These are phyloP conservation scores for Yamadazyma endophytica DNA, from an alignment of 805 yeast species.

Conservation along the genomic window DNA sequence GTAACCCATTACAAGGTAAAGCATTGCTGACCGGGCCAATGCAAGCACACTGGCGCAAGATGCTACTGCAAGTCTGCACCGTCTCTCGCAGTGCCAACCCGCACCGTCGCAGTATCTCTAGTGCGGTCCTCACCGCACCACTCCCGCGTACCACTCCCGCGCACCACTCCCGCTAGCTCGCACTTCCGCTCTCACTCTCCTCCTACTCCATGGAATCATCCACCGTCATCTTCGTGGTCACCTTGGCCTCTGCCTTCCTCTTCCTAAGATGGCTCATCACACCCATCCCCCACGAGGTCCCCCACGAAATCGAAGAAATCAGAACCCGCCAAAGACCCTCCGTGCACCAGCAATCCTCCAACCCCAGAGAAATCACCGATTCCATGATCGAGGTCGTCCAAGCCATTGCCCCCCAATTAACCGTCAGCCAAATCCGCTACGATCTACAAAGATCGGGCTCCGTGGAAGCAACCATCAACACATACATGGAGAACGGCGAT, in stretches of 20 bases:
- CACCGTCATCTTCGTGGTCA: slow-evolving; percentile 45
- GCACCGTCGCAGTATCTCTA: too few species aligned
- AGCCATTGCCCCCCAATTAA: slow-evolving; percentile 71
- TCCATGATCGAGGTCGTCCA: slow-evolving; percentile 85
- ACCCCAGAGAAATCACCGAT: slow-evolving; percentile 49
- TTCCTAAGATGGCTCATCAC: slow-evolving; percentile 64
- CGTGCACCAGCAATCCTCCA: not conserved
- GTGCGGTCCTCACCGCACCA: too few species aligned
- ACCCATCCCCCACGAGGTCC: slow-evolving; percentile 46
- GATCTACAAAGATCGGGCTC: slow-evolving; percentile 77
- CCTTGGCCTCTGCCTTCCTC: slow-evolving; percentile 50
- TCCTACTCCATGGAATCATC: slow-evolving; percentile 61
- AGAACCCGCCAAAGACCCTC: slow-evolving; percentile 4
- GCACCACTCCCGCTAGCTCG: too few species aligned
- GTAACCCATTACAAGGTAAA: too few species aligned
- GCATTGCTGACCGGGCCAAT: too few species aligned
- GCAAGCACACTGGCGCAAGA: too few species aligned
- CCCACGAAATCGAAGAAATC: slow-evolving; percentile 12
- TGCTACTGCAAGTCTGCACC: too few species aligned
- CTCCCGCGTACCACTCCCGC: too few species aligned
- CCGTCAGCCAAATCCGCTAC: slow-evolving; percentile 64
- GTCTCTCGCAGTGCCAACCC: too few species aligned
- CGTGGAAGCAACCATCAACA: slow-evolving; percentile 75
- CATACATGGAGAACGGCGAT: slow-evolving; percentile 56
- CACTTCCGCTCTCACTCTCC: too few species aligned